These are phyloP conservation scores for Chaetomiaceae sp. DNA, from an alignment of 2,329 filamentous ascomycete species.

Conservation along the genomic window DNA sequence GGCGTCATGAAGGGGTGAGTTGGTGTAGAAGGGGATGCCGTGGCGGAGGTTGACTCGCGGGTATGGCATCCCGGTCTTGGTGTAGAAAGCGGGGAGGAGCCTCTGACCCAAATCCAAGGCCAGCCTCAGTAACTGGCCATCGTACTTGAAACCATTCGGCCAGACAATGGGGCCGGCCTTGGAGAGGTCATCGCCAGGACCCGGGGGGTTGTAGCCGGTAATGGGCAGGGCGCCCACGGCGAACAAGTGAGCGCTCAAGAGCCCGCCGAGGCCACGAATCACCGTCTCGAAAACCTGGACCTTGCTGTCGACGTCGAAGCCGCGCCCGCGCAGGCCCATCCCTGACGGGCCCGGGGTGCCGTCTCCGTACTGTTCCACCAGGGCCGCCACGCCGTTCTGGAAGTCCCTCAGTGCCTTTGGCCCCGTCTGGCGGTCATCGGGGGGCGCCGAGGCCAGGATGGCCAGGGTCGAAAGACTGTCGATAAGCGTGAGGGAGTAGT, in stretches of 20 bases:
- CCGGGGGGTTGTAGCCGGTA: constrained; percentile 61
- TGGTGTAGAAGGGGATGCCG: constrained; percentile 87
- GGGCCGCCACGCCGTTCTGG: constrained; percentile 69
- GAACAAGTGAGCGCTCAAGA: constrained; percentile 91
- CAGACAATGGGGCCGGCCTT: constrained; percentile 59
- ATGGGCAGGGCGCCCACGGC: constrained; percentile 89
- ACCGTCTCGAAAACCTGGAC: constrained; percentile 98
- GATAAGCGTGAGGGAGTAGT: constrained; percentile 93
- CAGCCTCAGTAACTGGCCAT: constrained; percentile 85
- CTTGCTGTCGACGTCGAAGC: constrained; percentile 95
- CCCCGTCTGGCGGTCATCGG: constrained; percentile 49
- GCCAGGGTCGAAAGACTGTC: constrained; percentile 93
- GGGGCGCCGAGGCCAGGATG: constrained; percentile 75
- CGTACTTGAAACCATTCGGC: constrained; percentile 74
- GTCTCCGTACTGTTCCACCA: constrained; percentile 84
- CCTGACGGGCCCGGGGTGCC: constrained; percentile 65
- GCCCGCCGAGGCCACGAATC: constrained; percentile 84
- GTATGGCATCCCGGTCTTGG: constrained; percentile 86
- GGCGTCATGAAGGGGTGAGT: constrained; percentile 69
- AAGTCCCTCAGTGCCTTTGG: constrained; percentile 67
- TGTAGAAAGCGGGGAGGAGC: constrained; percentile 87
- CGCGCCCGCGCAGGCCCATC: constrained; percentile 66
- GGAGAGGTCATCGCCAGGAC: constrained; percentile 38
- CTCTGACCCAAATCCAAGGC: constrained; percentile 80
- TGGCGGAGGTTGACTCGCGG: constrained; percentile 87